Conservation (phyloP, 192 early-diverging fungal species). For the Coemansia sp. region DNA sequence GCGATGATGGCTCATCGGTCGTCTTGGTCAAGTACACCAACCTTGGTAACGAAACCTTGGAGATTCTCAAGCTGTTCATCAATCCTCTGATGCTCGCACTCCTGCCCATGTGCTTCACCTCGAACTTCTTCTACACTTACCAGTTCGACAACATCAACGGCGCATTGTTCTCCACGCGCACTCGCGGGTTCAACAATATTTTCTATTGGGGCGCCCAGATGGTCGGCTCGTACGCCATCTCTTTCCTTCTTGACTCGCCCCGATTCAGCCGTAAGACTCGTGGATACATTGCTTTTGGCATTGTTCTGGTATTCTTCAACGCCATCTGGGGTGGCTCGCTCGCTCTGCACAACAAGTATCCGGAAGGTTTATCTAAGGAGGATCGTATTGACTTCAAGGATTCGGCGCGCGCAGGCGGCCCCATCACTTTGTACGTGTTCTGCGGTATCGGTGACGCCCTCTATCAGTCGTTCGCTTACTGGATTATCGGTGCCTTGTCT, state of each 20-base stretch:
- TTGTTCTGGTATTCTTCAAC: slow-evolving; percentile 54
- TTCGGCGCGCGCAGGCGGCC: slow-evolving; percentile 53
- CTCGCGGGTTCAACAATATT: slow-evolving; percentile 78
- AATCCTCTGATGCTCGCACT: slow-evolving; percentile 73
- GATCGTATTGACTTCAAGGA: slow-evolving; percentile 54
- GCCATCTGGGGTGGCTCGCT: slow-evolving; percentile 69
- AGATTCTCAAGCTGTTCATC: slow-evolving; percentile 78
- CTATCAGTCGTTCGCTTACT: slow-evolving; percentile 82
- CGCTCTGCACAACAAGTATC: slow-evolving; percentile 62
- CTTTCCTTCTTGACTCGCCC: slow-evolving; percentile 65
- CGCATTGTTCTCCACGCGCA: slow-evolving; percentile 69
- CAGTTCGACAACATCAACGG: slow-evolving; percentile 76
- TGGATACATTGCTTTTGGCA: slow-evolving; percentile 59
- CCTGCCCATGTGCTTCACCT: slow-evolving; percentile 73
- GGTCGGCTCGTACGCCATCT: slow-evolving; percentile 65
- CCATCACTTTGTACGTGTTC: slow-evolving; percentile 69
- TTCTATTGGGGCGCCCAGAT: slow-evolving; percentile 85
- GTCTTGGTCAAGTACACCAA: slow-evolving; percentile 70
- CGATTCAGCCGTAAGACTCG: slow-evolving; percentile 60
- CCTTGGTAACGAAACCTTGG: slow-evolving; percentile 52
- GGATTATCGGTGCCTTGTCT: slow-evolving; percentile 82
- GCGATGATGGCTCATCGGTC: slow-evolving; percentile 69
- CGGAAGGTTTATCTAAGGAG: slow-evolving; percentile 8
- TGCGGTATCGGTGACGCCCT: slow-evolving; percentile 82
- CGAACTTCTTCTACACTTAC: slow-evolving; percentile 90